Conservation (phyloP, 345 rosid genomes). For the Hibiscus mutabilis region DNA sequence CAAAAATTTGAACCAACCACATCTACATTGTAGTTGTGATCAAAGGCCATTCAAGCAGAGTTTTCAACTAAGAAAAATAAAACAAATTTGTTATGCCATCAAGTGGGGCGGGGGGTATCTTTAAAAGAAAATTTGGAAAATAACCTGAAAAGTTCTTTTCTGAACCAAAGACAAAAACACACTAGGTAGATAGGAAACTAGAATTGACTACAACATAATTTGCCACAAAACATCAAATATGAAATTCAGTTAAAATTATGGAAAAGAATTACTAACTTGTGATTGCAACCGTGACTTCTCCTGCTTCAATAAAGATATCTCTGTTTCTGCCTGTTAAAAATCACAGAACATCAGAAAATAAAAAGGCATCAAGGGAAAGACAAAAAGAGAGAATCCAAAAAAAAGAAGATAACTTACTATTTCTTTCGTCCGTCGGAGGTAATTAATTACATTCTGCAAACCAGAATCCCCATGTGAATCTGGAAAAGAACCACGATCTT, state of each 20-base stretch:
- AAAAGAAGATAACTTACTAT: constrained; percentile 42
- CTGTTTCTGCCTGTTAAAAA: constrained; percentile 76
- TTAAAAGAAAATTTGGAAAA: not conserved
- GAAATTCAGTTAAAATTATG: not conserved
- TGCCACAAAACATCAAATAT: not conserved
- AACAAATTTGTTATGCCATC: not conserved
- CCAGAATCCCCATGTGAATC: constrained; percentile 51
- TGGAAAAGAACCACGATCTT: constrained; percentile 38
- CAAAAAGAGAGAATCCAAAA: not conserved
- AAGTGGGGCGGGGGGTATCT: not conserved
- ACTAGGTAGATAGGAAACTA: not conserved
- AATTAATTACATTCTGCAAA: constrained; percentile 74
- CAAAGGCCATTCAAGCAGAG: not conserved
- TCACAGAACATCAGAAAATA: constrained; percentile 7
- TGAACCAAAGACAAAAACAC: not conserved
- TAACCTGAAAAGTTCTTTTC: not conserved
- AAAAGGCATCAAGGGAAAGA: not conserved
- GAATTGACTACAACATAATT: not conserved
- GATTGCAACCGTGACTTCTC: constrained; percentile 86
- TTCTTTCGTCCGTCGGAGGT: constrained; percentile 80
- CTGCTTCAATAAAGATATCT: constrained; percentile 80
- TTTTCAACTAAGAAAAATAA: not conserved
- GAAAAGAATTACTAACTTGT: constrained; percentile 43
- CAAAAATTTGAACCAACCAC: not conserved
- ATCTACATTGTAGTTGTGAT: not conserved